Evolutionary conservation across 2,329 filamentous ascomycete genomes (phyloP).

Genomic region (Simplicillium sp.): DNA sequence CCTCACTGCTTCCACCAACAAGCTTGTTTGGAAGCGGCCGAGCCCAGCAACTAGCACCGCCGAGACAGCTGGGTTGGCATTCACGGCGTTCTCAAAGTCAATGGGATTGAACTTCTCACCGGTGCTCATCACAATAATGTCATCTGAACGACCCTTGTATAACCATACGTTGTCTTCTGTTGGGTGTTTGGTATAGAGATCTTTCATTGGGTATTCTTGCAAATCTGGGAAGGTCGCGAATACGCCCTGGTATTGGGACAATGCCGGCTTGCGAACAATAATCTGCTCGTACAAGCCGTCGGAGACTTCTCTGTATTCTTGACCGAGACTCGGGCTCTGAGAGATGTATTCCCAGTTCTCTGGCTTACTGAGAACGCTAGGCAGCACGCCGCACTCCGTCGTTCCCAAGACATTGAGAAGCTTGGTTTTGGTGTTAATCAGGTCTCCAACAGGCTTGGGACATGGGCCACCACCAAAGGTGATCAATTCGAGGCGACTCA

Average conservation of each 20-base stretch:
- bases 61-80: constrained; percentile 16
- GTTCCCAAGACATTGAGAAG: constrained; percentile 17
- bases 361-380: constrained; percentile 8
- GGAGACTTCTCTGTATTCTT: too few species aligned
- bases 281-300: constrained; percentile 22
- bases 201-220: constrained; percentile 31
- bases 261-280: constrained; percentile 16
- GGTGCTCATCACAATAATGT: constrained; percentile 30
- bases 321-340: too few species aligned
- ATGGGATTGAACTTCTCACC: constrained; percentile 33
- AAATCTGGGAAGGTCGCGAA: constrained; percentile 31
- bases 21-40: constrained; percentile 14
- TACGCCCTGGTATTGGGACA: constrained; percentile 18
- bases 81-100: constrained; percentile 22
- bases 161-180: constrained; percentile 21
- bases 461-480: constrained; percentile 19
- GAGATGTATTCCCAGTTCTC: too few species aligned
- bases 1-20: constrained; percentile 14
- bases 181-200: constrained; percentile 29
- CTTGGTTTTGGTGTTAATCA: constrained; percentile 15
- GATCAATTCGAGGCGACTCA: constrained; percentile 12
- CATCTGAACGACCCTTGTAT: constrained; percentile 25
- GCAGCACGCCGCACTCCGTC: constrained; percentile 18
- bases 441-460: constrained; percentile 16
- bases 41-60: constrained; percentile 22